Percentiles rank a stretch among this genome's conserved stretches.
Conservation (phyloP, 495 filamentous ascomycete genomes). For the Trypethelium eluteriae region DNA sequence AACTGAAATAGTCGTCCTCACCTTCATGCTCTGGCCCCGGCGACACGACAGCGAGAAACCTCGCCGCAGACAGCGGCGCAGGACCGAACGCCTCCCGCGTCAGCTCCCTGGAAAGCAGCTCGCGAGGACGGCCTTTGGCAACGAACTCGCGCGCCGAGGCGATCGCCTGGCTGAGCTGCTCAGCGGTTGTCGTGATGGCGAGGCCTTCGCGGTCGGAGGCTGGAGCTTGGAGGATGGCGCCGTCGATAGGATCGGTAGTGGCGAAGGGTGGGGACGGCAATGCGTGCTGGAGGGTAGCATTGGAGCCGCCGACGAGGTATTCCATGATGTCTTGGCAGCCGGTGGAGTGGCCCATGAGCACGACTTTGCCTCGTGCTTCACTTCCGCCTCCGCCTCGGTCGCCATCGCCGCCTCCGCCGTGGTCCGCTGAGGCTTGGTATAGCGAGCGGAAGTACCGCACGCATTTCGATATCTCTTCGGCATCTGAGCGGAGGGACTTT, state of each 20-base stretch:
- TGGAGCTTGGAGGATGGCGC: constrained; percentile 74
- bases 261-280: background rate
- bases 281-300: constrained; percentile 18
- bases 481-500: constrained; percentile 59
- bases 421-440: constrained; percentile 11
- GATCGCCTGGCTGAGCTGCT: constrained; percentile 46
- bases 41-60: constrained; percentile 61
- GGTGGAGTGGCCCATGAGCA: constrained; percentile 80
- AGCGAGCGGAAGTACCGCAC: constrained; percentile 58
- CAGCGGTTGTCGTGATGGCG: constrained; percentile 32
- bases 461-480: constrained; percentile 60
- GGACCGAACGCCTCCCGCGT: constrained; percentile 43
- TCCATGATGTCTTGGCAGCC: constrained; percentile 84
- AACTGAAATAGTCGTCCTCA: constrained; percentile 85
- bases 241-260: constrained; percentile 47
- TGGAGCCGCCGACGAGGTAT: constrained; percentile 45
- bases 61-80: constrained; percentile 54
- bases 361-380: constrained; percentile 48
- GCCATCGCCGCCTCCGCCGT: background rate
- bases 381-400: background rate
- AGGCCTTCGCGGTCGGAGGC: constrained; percentile 71
- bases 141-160: constrained; percentile 48
- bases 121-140: constrained; percentile 43
- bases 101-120: constrained; percentile 50
- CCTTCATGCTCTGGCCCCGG: constrained; percentile 49